Conservation (phyloP, 768 basidiomycete genomes). For the Pleurotus platypus region DNA sequence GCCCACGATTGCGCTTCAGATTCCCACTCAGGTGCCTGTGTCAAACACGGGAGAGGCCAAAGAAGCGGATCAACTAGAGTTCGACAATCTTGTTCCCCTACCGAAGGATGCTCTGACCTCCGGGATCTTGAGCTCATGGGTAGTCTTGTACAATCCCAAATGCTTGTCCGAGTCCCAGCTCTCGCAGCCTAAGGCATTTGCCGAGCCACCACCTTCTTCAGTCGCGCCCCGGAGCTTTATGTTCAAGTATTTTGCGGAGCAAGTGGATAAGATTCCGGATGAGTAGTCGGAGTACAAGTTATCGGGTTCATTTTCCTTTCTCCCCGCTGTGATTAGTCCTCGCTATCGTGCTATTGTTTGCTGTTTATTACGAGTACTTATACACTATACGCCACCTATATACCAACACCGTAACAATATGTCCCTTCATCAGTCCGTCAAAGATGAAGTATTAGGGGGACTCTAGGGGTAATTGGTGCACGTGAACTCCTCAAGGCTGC, state of each 20-base stretch:
- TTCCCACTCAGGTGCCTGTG: not conserved
- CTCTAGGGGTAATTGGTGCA: too few species aligned
- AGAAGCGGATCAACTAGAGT: not conserved
- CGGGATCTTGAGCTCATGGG: not conserved
- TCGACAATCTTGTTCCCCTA: not conserved
- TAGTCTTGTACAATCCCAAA: not conserved
- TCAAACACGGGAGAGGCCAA: not conserved
- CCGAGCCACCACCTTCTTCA: not conserved
- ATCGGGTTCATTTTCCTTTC: too few species aligned
- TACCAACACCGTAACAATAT: too few species aligned
- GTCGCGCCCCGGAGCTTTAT: not conserved
- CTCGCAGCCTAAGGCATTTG: not conserved
- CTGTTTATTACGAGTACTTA: not conserved
- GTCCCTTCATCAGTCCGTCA: too few species aligned
- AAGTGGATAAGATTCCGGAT: constrained; percentile 1
- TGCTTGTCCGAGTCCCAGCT: not conserved
- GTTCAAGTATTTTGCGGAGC: not conserved
- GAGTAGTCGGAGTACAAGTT: not conserved
- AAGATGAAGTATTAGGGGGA: too few species aligned
- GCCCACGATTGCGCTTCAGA: not conserved
- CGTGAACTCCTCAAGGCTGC: too few species aligned
- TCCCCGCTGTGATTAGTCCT: not conserved
- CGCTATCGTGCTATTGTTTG: not conserved
- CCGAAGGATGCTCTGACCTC: not conserved
- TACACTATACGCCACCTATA: too few species aligned